Percentiles rank a stretch among this genome's conserved stretches.
These are phyloP conservation scores for Talaromyces islandicus DNA, from an alignment of 2,329 filamentous ascomycete genomes.

Conservation along the genomic window DNA sequence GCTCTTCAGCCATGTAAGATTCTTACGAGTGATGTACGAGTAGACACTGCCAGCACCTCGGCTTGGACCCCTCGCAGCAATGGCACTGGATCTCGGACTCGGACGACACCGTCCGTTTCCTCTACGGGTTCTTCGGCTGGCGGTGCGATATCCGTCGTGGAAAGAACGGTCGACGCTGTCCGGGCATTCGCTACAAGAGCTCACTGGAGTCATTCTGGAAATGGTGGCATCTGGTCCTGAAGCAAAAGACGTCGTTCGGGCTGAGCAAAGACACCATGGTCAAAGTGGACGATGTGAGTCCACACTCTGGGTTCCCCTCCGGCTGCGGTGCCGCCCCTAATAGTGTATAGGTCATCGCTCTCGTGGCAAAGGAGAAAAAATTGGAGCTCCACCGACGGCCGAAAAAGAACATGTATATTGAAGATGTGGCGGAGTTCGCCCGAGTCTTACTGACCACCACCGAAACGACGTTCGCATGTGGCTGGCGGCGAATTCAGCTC, in stretches of 20 bases:
- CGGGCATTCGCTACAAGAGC: slow-evolving; percentile 3
- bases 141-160: background rate
- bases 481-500: slow-evolving; percentile 21
- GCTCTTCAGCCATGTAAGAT: background rate
- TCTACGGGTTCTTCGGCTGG: slow-evolving; percentile 12
- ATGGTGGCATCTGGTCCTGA: slow-evolving; percentile 17
- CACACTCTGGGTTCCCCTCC: background rate
- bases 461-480: slow-evolving; percentile 24
- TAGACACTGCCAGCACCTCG: slow-evolving; percentile 19
- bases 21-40: slow-evolving; percentile 1
- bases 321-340: slow-evolving; percentile 9
- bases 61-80: slow-evolving; percentile 14
- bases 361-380: no score
- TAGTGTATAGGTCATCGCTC: slow-evolving; percentile 19
- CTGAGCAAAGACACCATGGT: slow-evolving; percentile 1
- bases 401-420: slow-evolving; percentile 26
- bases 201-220: slow-evolving; percentile 7
- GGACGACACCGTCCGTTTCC: no score
- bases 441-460: no score
- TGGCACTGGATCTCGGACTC: slow-evolving; percentile 19
- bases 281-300: slow-evolving; percentile 3
- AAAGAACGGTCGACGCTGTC: background rate
- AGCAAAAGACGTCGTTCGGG: no score
- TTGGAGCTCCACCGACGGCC: slow-evolving; percentile 15
- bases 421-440: slow-evolving; percentile 27